Evolutionary conservation across 2,329 filamentous ascomycete genomes (phyloP), one percentile per base, ranked within the genome.

Genomic region (Aspergillus novofumigatus): DNA sequence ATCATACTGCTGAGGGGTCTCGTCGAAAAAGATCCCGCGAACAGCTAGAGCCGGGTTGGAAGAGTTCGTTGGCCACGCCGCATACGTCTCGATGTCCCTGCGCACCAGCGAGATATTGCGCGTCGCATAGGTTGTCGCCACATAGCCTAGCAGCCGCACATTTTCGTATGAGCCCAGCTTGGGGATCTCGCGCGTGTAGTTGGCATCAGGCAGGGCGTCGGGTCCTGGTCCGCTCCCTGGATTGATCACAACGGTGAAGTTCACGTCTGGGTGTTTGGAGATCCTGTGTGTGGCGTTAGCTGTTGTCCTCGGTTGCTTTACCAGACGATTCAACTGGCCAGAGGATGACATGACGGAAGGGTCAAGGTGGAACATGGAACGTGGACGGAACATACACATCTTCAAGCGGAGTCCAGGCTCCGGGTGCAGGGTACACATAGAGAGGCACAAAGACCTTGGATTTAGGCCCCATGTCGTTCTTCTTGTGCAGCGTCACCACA

Each of bases 191-290:
- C 71, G 67, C 28, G 71, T 74, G 63, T 79, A 80, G 62, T 76
- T 75, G 53, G 68, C 69, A 65, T 78, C 77, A 23, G 77, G 77
- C 56, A 78, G 60, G 49, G 71, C 59, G 49, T 68, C 62, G 53
- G 67, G 71, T 65, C 80, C 81, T 64, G 76, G 81, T 60, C 69
- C 82, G 62, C 66, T 78, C 60, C 74, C 74, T 67, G 76, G 74
- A 58, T 82, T 82, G 57, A 81, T 76, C 56, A 79, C 72, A 29
- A 80, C 75, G 47, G 81, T 82, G 63, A 82, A 82, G 55, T 80
- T 72, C 62, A 77, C 65, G 54, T 71, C 61, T 35, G 74, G 74
- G 61, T 77, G 67, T n/a, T 65, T 54, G 55, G 68, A 66, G 44
- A 77, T 71, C 59, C 74, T 76, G 65, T 62, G 61, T 53, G 63